Evolutionary conservation across 192 early-diverging fungal genomes (phyloP).

Genomic region (Coemansia sp.): DNA sequence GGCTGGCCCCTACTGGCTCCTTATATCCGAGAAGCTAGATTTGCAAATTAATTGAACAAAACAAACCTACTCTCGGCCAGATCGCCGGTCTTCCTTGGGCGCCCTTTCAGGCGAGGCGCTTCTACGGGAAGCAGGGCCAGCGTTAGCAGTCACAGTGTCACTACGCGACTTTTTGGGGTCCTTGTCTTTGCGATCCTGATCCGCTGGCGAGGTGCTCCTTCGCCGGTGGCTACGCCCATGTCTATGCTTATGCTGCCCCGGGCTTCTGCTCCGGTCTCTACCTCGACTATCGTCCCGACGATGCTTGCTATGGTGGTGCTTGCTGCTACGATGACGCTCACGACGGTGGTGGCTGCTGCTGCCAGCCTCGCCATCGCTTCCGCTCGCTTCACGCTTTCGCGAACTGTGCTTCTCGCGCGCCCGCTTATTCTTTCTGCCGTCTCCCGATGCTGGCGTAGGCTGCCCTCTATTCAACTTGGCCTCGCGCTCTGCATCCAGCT

Average conservation of each 20-base stretch:
- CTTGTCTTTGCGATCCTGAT: slow-evolving; percentile 2
- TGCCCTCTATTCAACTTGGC: slow-evolving; percentile 27
- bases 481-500: slow-evolving; percentile 52
- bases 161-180: not conserved
- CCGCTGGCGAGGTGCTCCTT: slow-evolving; percentile 18
- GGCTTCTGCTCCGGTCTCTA: slow-evolving; percentile 1
- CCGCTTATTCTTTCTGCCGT: not conserved
- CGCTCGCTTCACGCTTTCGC: slow-evolving; percentile 3
- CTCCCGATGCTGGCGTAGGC: not conserved
- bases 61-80: not conserved
- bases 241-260: slow-evolving; percentile 5
- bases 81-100: slow-evolving; percentile 2
- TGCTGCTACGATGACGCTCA: slow-evolving; percentile 6
- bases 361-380: slow-evolving; percentile 1
- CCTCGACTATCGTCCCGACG: slow-evolving; percentile 11
- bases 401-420: slow-evolving; percentile 7
- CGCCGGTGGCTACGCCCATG: slow-evolving; percentile 18
- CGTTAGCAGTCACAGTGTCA: not conserved
- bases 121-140: not conserved
- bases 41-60: not conserved
- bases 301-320: slow-evolving; percentile 1
- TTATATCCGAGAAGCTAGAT: slow-evolving; percentile 4
- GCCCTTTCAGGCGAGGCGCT: slow-evolving; percentile 6
- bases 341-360: slow-evolving; percentile 5
- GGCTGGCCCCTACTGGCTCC: slow-evolving; percentile 6